Evolutionary conservation across 208 protist genomes (phyloP).

Genomic region (Borovskyia barvae): DNA sequence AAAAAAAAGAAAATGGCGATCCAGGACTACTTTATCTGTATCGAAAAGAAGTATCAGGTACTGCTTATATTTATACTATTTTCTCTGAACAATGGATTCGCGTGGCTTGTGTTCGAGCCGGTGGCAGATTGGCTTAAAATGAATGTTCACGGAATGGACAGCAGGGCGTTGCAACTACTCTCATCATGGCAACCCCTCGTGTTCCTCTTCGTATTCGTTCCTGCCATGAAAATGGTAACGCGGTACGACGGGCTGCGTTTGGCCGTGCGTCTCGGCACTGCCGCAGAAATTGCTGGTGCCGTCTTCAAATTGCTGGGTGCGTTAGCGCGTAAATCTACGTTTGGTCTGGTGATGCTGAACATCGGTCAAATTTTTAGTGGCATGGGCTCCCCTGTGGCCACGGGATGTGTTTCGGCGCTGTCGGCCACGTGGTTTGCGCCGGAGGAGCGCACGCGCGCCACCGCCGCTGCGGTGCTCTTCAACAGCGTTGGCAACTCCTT

Average conservation of each 20-base stretch:
- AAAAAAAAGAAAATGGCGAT: conserved; percentile 24
- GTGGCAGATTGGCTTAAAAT: conserved; percentile 67
- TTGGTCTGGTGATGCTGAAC: conserved; percentile 68
- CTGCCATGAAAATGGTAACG: conserved; percentile 77
- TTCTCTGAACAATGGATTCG: conserved; percentile 85
- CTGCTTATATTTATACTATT: conserved; percentile 84
- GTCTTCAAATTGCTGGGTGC: conserved; percentile 66
- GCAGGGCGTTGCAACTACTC: conserved; percentile 62
- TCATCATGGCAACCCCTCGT: conserved; percentile 83
- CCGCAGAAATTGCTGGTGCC: conserved; percentile 63
- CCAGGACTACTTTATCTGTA: conserved; percentile 11
- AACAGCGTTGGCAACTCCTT: conserved; percentile 83
- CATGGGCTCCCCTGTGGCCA: conserved; percentile 82
- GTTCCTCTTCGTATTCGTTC: conserved; percentile 67
- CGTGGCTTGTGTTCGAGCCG: conserved; percentile 89
- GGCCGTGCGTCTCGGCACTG: conserved; percentile 62
- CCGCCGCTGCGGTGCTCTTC: conserved; percentile 73
- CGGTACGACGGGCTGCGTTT: conserved; percentile 71
- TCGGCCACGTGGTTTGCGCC: conserved; percentile 83
- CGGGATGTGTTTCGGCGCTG: conserved; percentile 72
- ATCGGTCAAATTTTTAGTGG: conserved; percentile 85
- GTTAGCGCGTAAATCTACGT: conserved; percentile 28
- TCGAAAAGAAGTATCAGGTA: conserved; percentile 68
- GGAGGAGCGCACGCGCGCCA: conserved; percentile 80
- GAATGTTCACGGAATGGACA: conserved; percentile 59